Evolutionary conservation across 805 yeast genomes (phyloP).

Genomic region (Candida germanica): DNA sequence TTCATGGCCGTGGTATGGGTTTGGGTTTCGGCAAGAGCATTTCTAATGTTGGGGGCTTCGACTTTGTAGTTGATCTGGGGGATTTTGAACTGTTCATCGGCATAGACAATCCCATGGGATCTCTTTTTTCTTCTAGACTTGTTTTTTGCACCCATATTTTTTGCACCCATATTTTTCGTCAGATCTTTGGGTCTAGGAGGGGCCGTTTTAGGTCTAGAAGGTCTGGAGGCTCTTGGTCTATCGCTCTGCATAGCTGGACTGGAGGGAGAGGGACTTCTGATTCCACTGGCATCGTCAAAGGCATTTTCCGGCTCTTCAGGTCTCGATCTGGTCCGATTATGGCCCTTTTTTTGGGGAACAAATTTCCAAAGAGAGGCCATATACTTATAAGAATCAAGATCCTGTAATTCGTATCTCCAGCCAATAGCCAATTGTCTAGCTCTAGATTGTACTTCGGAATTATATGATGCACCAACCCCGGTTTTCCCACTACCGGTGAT

Average conservation of each 20-base stretch:
- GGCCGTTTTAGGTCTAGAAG: conserved; percentile 25
- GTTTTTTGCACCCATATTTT: conserved; percentile 14
- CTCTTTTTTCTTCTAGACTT: conserved; percentile 12
- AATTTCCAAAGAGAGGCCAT: conserved; percentile 45
- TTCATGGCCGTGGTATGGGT: conserved; percentile 67
- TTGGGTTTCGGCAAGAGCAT: conserved; percentile 70
- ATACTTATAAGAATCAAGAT: conserved; percentile 46
- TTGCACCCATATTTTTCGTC: conserved; percentile 22
- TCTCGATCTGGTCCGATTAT: conserved; percentile 1
- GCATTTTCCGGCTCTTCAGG: conserved; percentile 8
- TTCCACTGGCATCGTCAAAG: conserved; percentile 6
- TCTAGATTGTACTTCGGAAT: conserved; percentile 42
- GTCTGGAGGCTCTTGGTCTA: conserved; percentile 15
- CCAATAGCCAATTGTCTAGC: conserved; percentile 51
- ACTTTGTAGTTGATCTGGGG: conserved; percentile 66
- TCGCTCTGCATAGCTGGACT: conserved; percentile 13
- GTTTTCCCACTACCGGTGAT: conserved; percentile 37
- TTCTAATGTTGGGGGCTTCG: conserved; percentile 70
- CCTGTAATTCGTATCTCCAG: conserved; percentile 64
- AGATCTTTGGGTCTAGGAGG: conserved; percentile 27
- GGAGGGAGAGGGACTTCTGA: conserved; percentile 14
- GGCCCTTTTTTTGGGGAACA: conserved; percentile 30
- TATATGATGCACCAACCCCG: conserved; percentile 36
- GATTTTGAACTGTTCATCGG: conserved; percentile 53
- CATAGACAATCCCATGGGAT: conserved; percentile 23